Base-by-base conservation (phyloP, 805 yeast species). In the Suhomyces sp. region DNA sequence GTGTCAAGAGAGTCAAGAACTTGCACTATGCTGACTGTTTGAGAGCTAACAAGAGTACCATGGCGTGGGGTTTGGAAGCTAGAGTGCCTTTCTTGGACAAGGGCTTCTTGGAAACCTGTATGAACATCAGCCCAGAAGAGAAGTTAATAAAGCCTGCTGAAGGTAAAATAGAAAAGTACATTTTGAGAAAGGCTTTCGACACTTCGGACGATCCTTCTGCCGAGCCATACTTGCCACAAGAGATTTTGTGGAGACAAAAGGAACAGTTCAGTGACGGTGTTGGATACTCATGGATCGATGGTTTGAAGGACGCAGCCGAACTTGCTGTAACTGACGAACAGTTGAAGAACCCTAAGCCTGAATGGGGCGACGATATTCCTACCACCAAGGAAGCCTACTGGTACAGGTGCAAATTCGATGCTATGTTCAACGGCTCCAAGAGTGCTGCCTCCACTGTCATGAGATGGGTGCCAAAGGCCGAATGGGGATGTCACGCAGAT, bases 1-100 rank as follows among this genome's bases (percentile, higher is more conserved):
- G 96, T 75, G 97, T 94, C 57, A 80, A 87, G 78, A 84, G 99
- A 73, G 97, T 94, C 63, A 90, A 94, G 81, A 92, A 94, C 93
- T 81, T 94, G 75, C 97, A 94, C 75, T 85, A 85, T 62, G 90
- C 98, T 56, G 99, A 94, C 78, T 93, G 98, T 79, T 78, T 94
- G 70, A 87, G 99, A 75, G 99, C 99, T 59, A 94, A 94, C 88
- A 94, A 94, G 78, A 92, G 97, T 31, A 94, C 99, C 53, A 89
- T 94, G 97, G 98, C 99, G 43, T 94, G 99, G 99, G 99, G 99
- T 73, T 82, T 94, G 58, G 99, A 94, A 78, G 99, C 99, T 56
- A 88, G 99, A 77, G 99, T 94, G 61, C 99, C 99, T 61, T 94
- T 94, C 88, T 82, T 94, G 76, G 99, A 94, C 77, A 89, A 85